These are phyloP conservation scores for Sporobolus alterniflorus DNA, from an alignment of 202 grass and related monocot species.

Conservation along the genomic window DNA sequence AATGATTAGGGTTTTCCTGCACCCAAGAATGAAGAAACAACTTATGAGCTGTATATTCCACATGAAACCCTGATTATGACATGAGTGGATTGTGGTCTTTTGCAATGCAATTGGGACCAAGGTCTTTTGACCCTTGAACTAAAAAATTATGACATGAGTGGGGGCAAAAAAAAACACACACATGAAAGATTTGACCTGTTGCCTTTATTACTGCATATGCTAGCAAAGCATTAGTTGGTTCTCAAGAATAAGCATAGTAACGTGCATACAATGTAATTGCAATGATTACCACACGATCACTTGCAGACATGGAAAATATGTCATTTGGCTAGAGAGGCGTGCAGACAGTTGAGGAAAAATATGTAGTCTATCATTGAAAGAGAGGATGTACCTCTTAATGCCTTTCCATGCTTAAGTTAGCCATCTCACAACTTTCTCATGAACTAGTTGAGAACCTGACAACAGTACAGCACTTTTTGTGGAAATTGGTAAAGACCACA, in stretches of 20 bases:
- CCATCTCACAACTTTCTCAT: neutral
- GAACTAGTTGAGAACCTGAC: neutral
- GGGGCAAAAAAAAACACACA: conserved; percentile 8
- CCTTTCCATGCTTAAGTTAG: conserved; percentile 18
- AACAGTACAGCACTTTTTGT: neutral
- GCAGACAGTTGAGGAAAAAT: neutral
- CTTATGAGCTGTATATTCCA: conserved; percentile 13
- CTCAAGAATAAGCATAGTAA: neutral
- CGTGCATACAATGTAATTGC: conserved; percentile 13
- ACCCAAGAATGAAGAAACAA: conserved; percentile 29
- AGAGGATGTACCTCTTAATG: conserved; percentile 1
- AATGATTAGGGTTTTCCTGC: conserved; percentile 83
- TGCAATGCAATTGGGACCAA: no score
- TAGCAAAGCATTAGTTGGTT: conserved; percentile 35
- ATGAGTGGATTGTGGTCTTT: no score
- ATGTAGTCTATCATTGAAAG: neutral
- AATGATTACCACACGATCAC: conserved; percentile 24
- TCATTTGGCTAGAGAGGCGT: neutral
- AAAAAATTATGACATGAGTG: no score
- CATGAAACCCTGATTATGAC: conserved; percentile 5
- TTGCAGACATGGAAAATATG: neutral
- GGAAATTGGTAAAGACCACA: conserved; percentile 1
- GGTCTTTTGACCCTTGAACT: no score
- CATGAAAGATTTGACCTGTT: neutral
- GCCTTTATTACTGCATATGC: conserved; percentile 7